A percentile compares a stretch with the other conserved stretches of the same genome.
These are phyloP conservation scores for Alternaria triticina DNA, from an alignment of 2,329 filamentous ascomycete species.

Conservation along the genomic window DNA sequence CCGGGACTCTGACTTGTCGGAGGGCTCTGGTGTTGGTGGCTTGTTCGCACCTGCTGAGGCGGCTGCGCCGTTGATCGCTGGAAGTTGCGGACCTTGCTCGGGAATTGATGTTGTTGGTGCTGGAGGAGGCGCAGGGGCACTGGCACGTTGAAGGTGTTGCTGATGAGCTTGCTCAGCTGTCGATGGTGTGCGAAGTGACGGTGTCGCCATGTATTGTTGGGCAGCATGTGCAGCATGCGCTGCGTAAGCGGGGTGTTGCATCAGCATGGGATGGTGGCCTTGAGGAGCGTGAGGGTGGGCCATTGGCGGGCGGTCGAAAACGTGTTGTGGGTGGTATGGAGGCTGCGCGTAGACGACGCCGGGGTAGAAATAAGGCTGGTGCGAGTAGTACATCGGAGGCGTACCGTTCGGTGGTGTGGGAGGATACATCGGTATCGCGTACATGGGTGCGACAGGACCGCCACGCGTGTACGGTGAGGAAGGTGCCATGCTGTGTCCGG, in stretches of 20 bases:
- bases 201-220: slow-evolving; percentile 45
- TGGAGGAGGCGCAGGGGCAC: slow-evolving; percentile 26
- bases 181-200: slow-evolving; percentile 51
- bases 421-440: slow-evolving; percentile 49
- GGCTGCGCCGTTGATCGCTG: slow-evolving; percentile 41
- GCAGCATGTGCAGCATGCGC: slow-evolving; percentile 38
- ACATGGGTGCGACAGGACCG: slow-evolving; percentile 50
- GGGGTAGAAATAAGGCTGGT: slow-evolving; percentile 41
- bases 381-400: slow-evolving; percentile 50
- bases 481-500: slow-evolving; percentile 63
- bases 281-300: slow-evolving; percentile 48
- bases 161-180: slow-evolving; percentile 49
- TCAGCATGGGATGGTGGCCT: slow-evolving; percentile 36
- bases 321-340: slow-evolving; percentile 35
- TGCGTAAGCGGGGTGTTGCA: slow-evolving; percentile 35
- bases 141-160: slow-evolving; percentile 42
- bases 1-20: slow-evolving; percentile 52
- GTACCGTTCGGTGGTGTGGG: slow-evolving; percentile 51
- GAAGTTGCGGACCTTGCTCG: slow-evolving; percentile 45
- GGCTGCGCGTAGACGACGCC: slow-evolving; percentile 44
- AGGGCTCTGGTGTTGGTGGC: slow-evolving; percentile 38
- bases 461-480: slow-evolving; percentile 55
- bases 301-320: slow-evolving; percentile 45
- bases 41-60: slow-evolving; percentile 31
- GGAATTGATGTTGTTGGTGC: slow-evolving; percentile 27